Evolutionary conservation across 352 stramenopile species (phyloP), one percentile per base, ranked within the genome.

Genomic region (Phytopythium sindhum): DNA sequence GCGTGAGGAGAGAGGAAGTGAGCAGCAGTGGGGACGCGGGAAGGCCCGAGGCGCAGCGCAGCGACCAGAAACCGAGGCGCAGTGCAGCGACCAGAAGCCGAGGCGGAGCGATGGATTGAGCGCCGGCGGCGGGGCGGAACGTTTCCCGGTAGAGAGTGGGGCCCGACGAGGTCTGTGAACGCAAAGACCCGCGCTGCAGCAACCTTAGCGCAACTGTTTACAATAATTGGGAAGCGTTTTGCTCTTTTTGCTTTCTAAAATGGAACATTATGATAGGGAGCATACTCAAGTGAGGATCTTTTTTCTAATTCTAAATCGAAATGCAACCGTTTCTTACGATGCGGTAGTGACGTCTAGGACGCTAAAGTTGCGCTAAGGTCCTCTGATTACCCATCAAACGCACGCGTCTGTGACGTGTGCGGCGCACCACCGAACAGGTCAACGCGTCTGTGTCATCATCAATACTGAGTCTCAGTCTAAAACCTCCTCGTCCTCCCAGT

Each of bases 401-500:
- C 52, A 17, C 4, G 4, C 12, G 14, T 19, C 52, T 58, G 52
- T 21, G 52, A 58, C 52, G 52, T 58, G 52, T 58, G 52, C 21
- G 1, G 51, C 29, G 29, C 33, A 39, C 33, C 33, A 39, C 33
- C 33, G 33, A 11, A 39, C 33, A 14, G 33, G 6, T 39, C 33
- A 37, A 37, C 31, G 31, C 9, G 31, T 37, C 31, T 5, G 1
- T 47, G 41, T 23, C 12, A 19, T 24, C n/a, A n/a, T n/a, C n/a
- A n/a, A 24, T 23, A 51, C 44, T 26, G 7, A 23, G 44, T 15
- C n/a, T 45, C 39, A 45, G 39, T 45, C 21, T 45, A 4, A 8
- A n/a, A 19, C 17, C 48, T 86, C 75, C 56, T 89, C 80, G 33
- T 84, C 77, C 52, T 89, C 81, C 77, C 77, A 90, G 60, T 90